phyloP scores from a whole-genome alignment of 805 yeast species.

The Saturnispora sekii region DNA sequence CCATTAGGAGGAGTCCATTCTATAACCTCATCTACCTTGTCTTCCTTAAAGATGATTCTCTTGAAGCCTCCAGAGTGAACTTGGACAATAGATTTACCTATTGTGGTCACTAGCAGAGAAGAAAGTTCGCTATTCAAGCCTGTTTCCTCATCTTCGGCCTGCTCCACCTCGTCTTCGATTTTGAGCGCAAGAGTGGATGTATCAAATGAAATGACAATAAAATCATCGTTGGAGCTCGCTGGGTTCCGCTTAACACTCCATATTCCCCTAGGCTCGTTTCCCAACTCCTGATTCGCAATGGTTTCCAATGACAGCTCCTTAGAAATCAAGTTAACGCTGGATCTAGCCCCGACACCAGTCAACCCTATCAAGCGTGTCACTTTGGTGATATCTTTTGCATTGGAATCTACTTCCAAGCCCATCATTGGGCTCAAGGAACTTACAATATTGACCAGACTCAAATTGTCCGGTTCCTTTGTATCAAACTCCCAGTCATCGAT shows the following conservation, averaged over 20 bases:
- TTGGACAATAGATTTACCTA: conserved; percentile 66
- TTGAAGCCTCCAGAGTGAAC: conserved; percentile 62
- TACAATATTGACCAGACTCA: conserved; percentile 45
- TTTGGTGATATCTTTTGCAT: conserved; percentile 13
- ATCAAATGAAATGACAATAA: conserved; percentile 53
- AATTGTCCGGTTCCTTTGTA: conserved; percentile 38
- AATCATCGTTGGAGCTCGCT: conserved; percentile 44
- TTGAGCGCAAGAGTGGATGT: conserved; percentile 65
- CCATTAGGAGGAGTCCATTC: conserved; percentile 87
- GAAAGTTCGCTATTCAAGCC: conserved; percentile 45
- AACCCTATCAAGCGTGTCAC: conserved; percentile 32
- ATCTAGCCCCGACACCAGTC: conserved; percentile 35
- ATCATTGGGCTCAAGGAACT: conserved; percentile 46
- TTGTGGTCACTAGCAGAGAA: conserved; percentile 60
- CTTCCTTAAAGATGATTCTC: conserved; percentile 34
- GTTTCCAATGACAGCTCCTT: conserved; percentile 54
- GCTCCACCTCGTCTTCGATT: conserved; percentile 74
- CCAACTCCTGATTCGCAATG: conserved; percentile 68
- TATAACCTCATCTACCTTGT: conserved; percentile 25
- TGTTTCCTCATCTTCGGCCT: conserved; percentile 40
- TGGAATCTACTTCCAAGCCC: conserved; percentile 30
- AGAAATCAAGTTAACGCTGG: conserved; percentile 38
- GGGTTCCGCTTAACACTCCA: conserved; percentile 49
- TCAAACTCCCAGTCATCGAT: conserved; percentile 27
- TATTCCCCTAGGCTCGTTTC: conserved; percentile 49